A percentile compares a stretch with the other conserved stretches of the same genome.
Conservation (phyloP, 148 eudicot genomes). For the Chenopodium suecicum region DNA sequence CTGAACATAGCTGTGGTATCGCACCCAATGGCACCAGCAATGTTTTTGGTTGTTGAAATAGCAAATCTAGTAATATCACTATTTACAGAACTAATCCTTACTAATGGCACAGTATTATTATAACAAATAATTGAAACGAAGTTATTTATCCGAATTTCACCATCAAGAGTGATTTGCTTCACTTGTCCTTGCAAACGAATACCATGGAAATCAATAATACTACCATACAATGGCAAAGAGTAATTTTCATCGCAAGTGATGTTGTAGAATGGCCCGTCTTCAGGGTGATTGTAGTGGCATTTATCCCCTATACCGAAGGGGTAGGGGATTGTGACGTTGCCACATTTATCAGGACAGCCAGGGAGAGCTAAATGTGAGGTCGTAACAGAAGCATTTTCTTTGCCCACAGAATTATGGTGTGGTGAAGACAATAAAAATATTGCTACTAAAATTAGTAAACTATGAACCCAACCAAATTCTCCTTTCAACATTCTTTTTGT, state of each 20-base stretch:
- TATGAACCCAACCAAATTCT: too few relatives aligned
- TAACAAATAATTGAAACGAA: conserved; percentile 2
- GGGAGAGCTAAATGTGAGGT: neutral
- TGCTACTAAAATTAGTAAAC: too few relatives aligned
- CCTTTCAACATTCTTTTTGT: too few relatives aligned
- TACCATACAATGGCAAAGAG: too few relatives aligned
- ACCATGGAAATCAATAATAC: too few relatives aligned
- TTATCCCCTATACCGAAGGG: conserved; percentile 6
- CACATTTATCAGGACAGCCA: neutral
- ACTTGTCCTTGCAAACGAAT: too few relatives aligned
- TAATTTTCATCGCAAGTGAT: neutral
- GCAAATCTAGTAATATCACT: neutral
- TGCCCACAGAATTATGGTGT: too few relatives aligned
- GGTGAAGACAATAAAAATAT: too few relatives aligned
- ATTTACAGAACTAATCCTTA: too few relatives aligned
- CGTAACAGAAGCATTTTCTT: neutral
- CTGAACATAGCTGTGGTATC: conserved; percentile 14
- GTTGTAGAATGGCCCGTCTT: neutral
- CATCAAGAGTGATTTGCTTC: neutral
- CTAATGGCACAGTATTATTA: too few relatives aligned
- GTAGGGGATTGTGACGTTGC: neutral
- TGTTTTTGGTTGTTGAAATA: conserved; percentile 9
- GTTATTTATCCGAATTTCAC: neutral
- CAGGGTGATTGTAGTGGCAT: neutral
- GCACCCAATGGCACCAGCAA: conserved; percentile 20